These are phyloP conservation scores for Rutstroemia sp. DNA, from an alignment of 2,329 filamentous ascomycete genomes.

Conservation along the genomic window DNA sequence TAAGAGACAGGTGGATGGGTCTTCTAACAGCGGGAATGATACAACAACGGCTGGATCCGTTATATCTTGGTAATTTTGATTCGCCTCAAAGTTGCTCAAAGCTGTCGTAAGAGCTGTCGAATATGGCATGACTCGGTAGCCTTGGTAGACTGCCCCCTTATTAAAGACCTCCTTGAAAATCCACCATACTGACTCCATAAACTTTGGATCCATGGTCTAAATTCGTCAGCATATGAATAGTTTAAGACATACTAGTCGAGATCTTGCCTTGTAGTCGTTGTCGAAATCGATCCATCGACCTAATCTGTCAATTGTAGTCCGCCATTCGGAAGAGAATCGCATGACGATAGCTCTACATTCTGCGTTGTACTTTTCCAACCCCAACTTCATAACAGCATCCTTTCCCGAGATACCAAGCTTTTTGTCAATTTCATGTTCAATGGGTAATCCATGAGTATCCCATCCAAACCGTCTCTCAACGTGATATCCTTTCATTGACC, in stretches of 20 bases:
- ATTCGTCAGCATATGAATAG: conserved; percentile 11
- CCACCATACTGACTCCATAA: conserved; percentile 98
- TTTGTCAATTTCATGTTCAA: conserved; percentile 98
- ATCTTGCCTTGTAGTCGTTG: conserved; percentile 79
- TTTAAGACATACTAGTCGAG: not conserved
- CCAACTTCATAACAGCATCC: conserved; percentile 78
- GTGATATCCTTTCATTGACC: conserved; percentile 94
- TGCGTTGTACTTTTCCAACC: conserved; percentile 82
- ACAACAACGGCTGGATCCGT: conserved; percentile 87
- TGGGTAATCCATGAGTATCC: conserved; percentile 91
- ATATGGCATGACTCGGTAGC: conserved; percentile 90
- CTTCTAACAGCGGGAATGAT: conserved; percentile 74
- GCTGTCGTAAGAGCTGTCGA: conserved; percentile 85
- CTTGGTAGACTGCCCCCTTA: conserved; percentile 83
- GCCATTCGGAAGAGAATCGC: conserved; percentile 83
- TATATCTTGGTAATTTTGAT: conserved; percentile 90
- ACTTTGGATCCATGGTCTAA: conserved; percentile 84
- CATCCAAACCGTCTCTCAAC: conserved; percentile 90
- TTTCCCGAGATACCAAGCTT: conserved; percentile 83
- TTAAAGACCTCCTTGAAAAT: conserved; percentile 90
- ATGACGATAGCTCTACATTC: conserved; percentile 92
- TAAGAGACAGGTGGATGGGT: conserved; percentile 67
- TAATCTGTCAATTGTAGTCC: conserved; percentile 76
- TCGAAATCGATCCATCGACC: conserved; percentile 98
- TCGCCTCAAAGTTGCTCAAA: conserved; percentile 87